Percentiles rank a stretch among this genome's conserved stretches.
Evolutionary conservation across 345 rosid genomes (phyloP).

Genomic region (Orychophragmus violaceus): DNA sequence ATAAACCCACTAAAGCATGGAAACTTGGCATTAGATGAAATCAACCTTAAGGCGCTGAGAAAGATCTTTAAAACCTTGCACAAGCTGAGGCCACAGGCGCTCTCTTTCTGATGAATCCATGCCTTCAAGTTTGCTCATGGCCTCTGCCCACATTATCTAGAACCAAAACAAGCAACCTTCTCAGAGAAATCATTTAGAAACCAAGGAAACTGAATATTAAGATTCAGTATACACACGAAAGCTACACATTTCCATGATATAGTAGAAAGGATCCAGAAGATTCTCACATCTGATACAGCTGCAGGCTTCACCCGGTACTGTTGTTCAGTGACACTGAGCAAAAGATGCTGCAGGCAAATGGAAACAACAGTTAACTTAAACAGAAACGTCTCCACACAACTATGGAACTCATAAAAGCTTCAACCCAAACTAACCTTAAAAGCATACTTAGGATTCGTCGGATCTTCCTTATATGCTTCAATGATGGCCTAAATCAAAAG

Average conservation of each 20-base stretch:
- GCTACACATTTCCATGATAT: neutral
- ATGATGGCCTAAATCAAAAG: slow-evolving; percentile 59
- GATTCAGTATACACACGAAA: neutral
- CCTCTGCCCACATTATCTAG: slow-evolving; percentile 98
- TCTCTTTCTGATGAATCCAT: slow-evolving; percentile 89
- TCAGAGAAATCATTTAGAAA: neutral
- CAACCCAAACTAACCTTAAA: slow-evolving; percentile 57
- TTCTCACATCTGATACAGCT: slow-evolving; percentile 86
- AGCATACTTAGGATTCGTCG: slow-evolving; percentile 73
- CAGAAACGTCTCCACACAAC: neutral
- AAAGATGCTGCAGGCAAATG: slow-evolving; percentile 56
- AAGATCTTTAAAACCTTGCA: slow-evolving; percentile 91
- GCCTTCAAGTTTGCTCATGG: slow-evolving; percentile 88
- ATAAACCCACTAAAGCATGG: slow-evolving; percentile 5
- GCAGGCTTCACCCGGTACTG: slow-evolving; percentile 77
- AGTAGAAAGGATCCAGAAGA: slow-evolving; percentile 5
- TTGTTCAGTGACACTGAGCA: slow-evolving; percentile 83
- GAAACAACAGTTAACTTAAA: neutral
- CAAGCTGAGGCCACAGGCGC: slow-evolving; percentile 98
- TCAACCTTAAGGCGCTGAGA: slow-evolving; percentile 79
- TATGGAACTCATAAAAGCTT: neutral
- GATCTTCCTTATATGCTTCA: slow-evolving; percentile 93
- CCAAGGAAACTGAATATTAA: neutral
- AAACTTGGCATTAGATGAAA: neutral
- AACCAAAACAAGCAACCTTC: slow-evolving; percentile 34